Conservation (phyloP, 495 filamentous ascomycete species). For the Apodospora peruviana region DNA sequence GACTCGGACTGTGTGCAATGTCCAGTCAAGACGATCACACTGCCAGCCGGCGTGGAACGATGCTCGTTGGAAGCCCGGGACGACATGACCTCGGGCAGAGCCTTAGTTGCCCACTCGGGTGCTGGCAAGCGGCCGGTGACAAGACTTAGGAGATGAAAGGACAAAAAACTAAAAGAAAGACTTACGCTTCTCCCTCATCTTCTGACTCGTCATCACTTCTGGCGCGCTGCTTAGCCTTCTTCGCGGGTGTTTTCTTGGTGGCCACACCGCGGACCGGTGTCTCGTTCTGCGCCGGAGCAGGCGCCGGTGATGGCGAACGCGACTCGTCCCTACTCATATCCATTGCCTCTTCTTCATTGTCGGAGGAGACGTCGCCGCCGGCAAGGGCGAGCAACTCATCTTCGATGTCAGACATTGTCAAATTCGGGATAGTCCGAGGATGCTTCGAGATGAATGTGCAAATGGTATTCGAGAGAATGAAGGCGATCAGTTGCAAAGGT, state of each 20-base stretch:
- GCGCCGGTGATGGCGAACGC: constrained; percentile 27
- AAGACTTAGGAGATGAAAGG: background rate
- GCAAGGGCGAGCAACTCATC: constrained; percentile 85
- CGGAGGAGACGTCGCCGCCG: constrained; percentile 53
- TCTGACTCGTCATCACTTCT: constrained; percentile 61
- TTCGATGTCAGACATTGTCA: constrained; percentile 67
- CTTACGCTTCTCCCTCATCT: constrained; percentile 83
- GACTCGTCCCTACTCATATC: constrained; percentile 34
- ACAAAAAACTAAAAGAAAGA: constrained; percentile 13
- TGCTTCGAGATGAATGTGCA: no score
- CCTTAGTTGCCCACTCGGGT: no score
- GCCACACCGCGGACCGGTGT: constrained; percentile 28
- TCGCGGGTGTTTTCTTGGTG: constrained; percentile 44
- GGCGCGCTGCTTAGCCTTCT: constrained; percentile 37
- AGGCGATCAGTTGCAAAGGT: background rate
- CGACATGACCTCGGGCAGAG: no score
- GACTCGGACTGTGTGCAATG: no score
- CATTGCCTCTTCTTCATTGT: constrained; percentile 40
- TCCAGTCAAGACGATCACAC: no score
- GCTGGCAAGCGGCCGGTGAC: background rate
- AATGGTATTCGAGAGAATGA: no score
- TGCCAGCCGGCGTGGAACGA: no score
- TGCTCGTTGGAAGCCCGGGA: no score
- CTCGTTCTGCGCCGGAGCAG: constrained; percentile 25
- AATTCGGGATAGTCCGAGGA: no score